These are phyloP conservation scores for Tolypocladium inflatum DNA, from an alignment of 2,329 filamentous ascomycete genomes.

Conservation along the genomic window DNA sequence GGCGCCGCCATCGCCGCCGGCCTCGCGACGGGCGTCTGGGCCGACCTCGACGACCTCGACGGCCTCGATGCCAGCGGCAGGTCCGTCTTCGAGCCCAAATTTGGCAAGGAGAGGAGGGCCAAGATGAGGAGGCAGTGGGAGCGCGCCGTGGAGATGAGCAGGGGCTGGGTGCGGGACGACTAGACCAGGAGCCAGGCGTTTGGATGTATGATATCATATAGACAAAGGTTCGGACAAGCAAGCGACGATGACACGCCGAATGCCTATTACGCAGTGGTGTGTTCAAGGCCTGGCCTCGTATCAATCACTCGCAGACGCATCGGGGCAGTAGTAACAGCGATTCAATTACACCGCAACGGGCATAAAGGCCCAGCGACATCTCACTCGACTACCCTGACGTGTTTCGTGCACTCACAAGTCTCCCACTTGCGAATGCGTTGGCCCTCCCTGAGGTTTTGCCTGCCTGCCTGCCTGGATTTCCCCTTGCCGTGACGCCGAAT, in stretches of 20 bases:
- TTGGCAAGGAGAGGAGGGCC: constrained; percentile 32
- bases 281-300: too few relatives aligned
- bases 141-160: constrained; percentile 49
- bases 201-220: neutral
- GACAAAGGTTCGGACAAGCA: constrained; percentile 1
- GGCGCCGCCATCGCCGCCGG: constrained; percentile 84
- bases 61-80: constrained; percentile 62
- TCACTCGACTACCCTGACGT: constrained; percentile 6
- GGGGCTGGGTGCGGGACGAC: constrained; percentile 37
- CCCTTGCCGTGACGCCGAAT: constrained; percentile 7
- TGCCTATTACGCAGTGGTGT: neutral
- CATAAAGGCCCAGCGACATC: neutral
- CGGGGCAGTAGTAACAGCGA: neutral
- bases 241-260: neutral
- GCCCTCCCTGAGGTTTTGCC: constrained; percentile 4
- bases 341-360: neutral
- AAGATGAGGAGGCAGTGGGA: constrained; percentile 43
- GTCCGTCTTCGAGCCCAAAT: constrained; percentile 59
- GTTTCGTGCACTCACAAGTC: constrained; percentile 4
- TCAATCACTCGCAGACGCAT: neutral
- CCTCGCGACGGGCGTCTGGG: constrained; percentile 74
- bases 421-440: constrained; percentile 1
- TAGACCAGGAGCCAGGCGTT: neutral
- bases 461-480: constrained; percentile 4
- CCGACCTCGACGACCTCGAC: constrained; percentile 62